Percentiles rank a stretch among this genome's conserved stretches.
Conservation (phyloP, 495 filamentous ascomycete genomes). For the Clohesyomyces aquaticus region DNA sequence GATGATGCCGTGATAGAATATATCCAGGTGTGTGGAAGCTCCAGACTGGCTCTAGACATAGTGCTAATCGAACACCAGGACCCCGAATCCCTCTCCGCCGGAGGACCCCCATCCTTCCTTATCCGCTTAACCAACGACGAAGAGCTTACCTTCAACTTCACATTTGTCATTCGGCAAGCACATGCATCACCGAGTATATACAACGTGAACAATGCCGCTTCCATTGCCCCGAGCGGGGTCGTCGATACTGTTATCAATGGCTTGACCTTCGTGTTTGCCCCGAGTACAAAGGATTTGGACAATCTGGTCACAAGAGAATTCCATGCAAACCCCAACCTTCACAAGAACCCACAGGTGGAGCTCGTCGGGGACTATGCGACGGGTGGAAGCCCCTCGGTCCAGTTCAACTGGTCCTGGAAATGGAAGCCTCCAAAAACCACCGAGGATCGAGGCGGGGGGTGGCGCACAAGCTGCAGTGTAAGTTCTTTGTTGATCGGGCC, state of each 20-base stretch:
- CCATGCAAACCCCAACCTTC: constrained; percentile 93
- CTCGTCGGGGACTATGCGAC: constrained; percentile 88
- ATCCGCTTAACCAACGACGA: constrained; percentile 88
- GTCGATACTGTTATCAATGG: constrained; percentile 81
- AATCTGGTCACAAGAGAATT: constrained; percentile 94
- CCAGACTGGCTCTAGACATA: too few relatives aligned
- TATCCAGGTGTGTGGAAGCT: constrained; percentile 71
- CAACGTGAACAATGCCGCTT: constrained; percentile 55
- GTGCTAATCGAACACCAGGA: too few relatives aligned
- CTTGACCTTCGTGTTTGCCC: constrained; percentile 88
- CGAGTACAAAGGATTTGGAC: constrained; percentile 82
- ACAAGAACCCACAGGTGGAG: constrained; percentile 95
- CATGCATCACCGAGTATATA: constrained; percentile 50
- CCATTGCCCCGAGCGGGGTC: constrained; percentile 51
- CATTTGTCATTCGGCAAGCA: constrained; percentile 79
- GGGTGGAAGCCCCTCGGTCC: constrained; percentile 75
- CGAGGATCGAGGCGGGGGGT: constrained; percentile 88
- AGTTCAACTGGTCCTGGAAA: constrained; percentile 94
- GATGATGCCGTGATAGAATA: constrained; percentile 84
- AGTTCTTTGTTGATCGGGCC: too few relatives aligned
- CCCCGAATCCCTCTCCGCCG: constrained; percentile 65
- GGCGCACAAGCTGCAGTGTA: constrained; percentile 92
- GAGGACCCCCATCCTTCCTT: constrained; percentile 70
- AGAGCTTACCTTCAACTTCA: constrained; percentile 89
- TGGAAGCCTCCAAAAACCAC: constrained; percentile 85